Conservation (phyloP, 345 rosid species). For the Anastatica hierochuntica region DNA sequence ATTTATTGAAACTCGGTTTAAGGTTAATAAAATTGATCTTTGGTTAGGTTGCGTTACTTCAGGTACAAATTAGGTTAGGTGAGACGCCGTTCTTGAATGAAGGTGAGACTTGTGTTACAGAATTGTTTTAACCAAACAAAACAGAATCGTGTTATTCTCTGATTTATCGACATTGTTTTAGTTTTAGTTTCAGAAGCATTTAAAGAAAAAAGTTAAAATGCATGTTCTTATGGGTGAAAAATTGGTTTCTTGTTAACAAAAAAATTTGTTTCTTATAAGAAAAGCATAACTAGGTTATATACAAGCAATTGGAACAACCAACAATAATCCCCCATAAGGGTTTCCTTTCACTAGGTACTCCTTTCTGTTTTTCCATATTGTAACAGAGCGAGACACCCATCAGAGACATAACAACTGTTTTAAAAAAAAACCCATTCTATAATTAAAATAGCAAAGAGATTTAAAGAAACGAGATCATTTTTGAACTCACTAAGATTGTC, state of each 20-base stretch:
- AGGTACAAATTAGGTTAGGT: too few relatives aligned
- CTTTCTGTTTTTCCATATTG: slow-evolving; percentile 56
- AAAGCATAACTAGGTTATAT: too few relatives aligned
- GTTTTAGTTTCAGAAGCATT: neutral
- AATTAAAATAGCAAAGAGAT: neutral
- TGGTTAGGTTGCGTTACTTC: too few relatives aligned
- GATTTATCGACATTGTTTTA: neutral
- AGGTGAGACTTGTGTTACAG: too few relatives aligned
- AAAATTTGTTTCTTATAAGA: too few relatives aligned
- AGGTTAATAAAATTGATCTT: too few relatives aligned
- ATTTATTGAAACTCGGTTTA: too few relatives aligned
- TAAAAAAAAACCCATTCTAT: slow-evolving; percentile 15
- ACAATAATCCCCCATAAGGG: neutral
- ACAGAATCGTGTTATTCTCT: neutral
- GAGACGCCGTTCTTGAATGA: too few relatives aligned
- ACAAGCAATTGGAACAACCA: neutral
- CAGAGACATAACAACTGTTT: slow-evolving; percentile 85
- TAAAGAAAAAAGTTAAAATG: too few relatives aligned
- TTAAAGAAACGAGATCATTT: neutral
- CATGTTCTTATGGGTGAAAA: too few relatives aligned
- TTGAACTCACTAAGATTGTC: slow-evolving; percentile 42
- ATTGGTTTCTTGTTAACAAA: too few relatives aligned
- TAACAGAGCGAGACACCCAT: slow-evolving; percentile 80
- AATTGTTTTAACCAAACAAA: too few relatives aligned
- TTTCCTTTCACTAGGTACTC: slow-evolving; percentile 13